Evolutionary conservation across 2,329 filamentous ascomycete genomes (phyloP).

Genomic region (Colletotrichum tamarilloi): DNA sequence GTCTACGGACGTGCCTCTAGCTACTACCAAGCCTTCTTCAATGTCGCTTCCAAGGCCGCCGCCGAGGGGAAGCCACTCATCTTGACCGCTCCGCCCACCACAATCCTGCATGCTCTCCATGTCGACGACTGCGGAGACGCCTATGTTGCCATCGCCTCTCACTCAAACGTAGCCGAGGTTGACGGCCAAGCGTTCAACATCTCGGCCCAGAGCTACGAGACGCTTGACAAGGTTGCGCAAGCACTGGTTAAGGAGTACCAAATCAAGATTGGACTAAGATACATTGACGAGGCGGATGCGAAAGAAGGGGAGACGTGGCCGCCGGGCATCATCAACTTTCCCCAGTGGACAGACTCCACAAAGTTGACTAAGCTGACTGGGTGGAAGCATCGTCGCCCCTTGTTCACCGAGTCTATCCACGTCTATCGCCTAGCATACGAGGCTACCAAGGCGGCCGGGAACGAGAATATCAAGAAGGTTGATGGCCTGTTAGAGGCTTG

Average conservation of each 20-base stretch:
- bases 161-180: conserved; percentile 45
- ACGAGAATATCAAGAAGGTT: conserved; percentile 5
- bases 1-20: conserved; percentile 58
- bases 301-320: conserved; percentile 30
- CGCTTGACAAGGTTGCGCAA: conserved; percentile 48
- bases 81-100: conserved; percentile 47
- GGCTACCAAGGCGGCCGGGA: conserved; percentile 35
- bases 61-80: conserved; percentile 38
- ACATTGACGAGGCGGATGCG: conserved; percentile 37
- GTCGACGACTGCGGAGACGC: conserved; percentile 62
- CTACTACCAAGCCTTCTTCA: conserved; percentile 55
- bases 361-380: conserved; percentile 53
- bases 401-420: conserved; percentile 50
- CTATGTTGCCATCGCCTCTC: conserved; percentile 56
- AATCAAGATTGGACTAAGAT: conserved; percentile 45
- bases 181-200: conserved; percentile 57
- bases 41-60: conserved; percentile 43
- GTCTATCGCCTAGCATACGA: conserved; percentile 54
- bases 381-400: conserved; percentile 50
- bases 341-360: conserved; percentile 55
- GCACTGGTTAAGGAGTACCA: conserved; percentile 54
- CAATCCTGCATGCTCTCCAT: conserved; percentile 58
- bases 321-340: conserved; percentile 46
- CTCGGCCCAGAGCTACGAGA: conserved; percentile 57
- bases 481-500: not conserved